Evolutionary conservation across 2,329 filamentous ascomycete genomes (phyloP), one percentile per base, ranked within the genome.

Genomic region (Phoma sp.): DNA sequence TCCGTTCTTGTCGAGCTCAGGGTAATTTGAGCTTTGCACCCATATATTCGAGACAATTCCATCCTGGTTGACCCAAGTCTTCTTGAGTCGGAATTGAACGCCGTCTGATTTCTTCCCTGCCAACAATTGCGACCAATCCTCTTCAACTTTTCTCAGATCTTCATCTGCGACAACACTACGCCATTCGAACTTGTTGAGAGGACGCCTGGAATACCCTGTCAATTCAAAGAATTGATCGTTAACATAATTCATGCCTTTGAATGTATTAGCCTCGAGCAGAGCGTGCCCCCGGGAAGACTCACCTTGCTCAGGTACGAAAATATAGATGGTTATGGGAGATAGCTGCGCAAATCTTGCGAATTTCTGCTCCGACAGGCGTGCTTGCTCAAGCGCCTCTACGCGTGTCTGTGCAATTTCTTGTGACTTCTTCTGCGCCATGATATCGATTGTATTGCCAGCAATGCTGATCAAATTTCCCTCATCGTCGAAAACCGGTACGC

Each of bases 361-460:
- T 38, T 65, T 67, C 37, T 57, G 47, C 33, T 71, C 68, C 10
- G 66, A 66, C 12, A 64, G 20, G 18, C 61, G 55, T 7, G 60
- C 65, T 34, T 58, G 62, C 37, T 71, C 64, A 2, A 71, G 50
- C 12, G 68, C 67, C 47, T 71, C 68, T 0, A 68, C 55, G 11
- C 60, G 61, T 23, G 58, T 55, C 15, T 65, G 60, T 5, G 62
- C 54, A 11, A 46, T 55, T 29, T 67, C 60, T 54, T 68, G 61
- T 1, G 64, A 58, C 26, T 63, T 67, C 36, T 73, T 73, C 26
- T 73, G 69, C 7, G 58, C 69, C 49, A 63, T 67, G 32, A 74
- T 71, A 33, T 73, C 69, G 11, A 72, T 66, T 4, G 62, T 70
- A 28, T 68, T 71, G 1, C 71, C 70, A 25, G 68, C 65, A 42